A percentile compares a stretch with the other conserved stretches of the same genome.
These are phyloP conservation scores for Yamadazyma buinensis DNA, from an alignment of 1,139 yeast species.

Conservation along the genomic window DNA sequence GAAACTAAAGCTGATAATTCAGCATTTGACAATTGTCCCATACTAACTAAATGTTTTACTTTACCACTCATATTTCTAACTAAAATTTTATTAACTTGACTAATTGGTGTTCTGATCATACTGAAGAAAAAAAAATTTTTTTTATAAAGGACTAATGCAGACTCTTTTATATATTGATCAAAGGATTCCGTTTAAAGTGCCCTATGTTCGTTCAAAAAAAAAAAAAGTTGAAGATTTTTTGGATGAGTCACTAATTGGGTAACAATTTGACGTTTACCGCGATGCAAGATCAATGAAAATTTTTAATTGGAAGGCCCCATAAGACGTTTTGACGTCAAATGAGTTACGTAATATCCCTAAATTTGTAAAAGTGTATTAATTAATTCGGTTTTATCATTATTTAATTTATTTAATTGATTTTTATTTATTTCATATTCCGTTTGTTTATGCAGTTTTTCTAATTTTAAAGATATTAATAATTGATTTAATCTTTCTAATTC, in stretches of 20 bases:
- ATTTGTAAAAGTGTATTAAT: not conserved
- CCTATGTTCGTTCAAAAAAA: too few relatives aligned
- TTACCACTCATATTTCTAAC: too few relatives aligned
- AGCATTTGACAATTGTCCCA: slow-evolving; percentile 64
- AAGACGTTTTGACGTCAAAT: not conserved
- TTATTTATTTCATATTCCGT: slow-evolving; percentile 8
- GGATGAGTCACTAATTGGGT: slow-evolving; percentile 12
- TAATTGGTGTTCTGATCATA: slow-evolving; percentile 25
- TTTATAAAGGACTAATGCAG: too few relatives aligned
- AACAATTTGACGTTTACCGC: slow-evolving; percentile 10
- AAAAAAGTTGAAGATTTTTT: too few relatives aligned
- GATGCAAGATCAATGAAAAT: slow-evolving; percentile 5
- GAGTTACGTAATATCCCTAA: not conserved
- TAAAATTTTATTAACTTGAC: too few relatives aligned
- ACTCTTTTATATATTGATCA: too few relatives aligned
- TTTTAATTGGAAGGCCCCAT: not conserved
- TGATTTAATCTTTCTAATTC: slow-evolving; percentile 12
- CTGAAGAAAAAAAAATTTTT: too few relatives aligned
- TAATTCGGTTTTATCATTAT: slow-evolving; percentile 5
- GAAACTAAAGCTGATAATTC: slow-evolving; percentile 68
- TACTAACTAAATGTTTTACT: slow-evolving; percentile 61
- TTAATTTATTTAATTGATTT: slow-evolving; percentile 6
- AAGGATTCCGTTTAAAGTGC: too few relatives aligned
- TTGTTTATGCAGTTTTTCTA: slow-evolving; percentile 5
- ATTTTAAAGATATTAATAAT: slow-evolving; percentile 2